Percentiles rank a stretch among this genome's conserved stretches.
Conservation (phyloP, 2,329 filamentous ascomycete species). For the Alternaria gaisen region DNA sequence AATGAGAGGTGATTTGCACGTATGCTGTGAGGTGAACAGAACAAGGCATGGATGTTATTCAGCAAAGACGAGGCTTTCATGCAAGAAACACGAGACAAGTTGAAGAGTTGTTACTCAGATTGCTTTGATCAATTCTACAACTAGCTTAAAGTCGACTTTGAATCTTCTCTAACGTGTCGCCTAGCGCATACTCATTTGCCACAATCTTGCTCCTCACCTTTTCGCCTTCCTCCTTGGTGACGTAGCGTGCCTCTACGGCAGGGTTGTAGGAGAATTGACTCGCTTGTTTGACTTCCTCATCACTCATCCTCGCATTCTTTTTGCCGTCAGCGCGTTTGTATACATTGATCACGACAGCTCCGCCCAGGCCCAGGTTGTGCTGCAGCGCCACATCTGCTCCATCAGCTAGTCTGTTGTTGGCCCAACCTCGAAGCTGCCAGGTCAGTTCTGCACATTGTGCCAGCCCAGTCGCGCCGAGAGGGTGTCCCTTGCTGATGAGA, state of each 20-base stretch:
- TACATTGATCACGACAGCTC: conserved; percentile 87
- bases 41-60: too few species aligned
- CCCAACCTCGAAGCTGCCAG: conserved; percentile 95
- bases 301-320: conserved; percentile 67
- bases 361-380: conserved; percentile 91
- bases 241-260: conserved; percentile 85
- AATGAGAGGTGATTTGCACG: too few species aligned
- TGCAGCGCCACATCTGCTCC: conserved; percentile 78
- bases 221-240: conserved; percentile 78
- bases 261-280: conserved; percentile 88
- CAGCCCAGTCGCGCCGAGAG: conserved; percentile 88
- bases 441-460: conserved; percentile 94
- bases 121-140: background rate
- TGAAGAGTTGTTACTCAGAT: too few species aligned
- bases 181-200: conserved; percentile 74
- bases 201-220: conserved; percentile 74
- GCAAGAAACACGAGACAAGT: too few species aligned
- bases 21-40: too few species aligned
- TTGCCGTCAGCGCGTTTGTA: conserved; percentile 85
- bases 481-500: conserved; percentile 93
- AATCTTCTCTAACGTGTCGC: conserved; percentile 77
- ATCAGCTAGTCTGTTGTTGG: conserved; percentile 80
- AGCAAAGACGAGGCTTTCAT: too few species aligned
- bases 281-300: conserved; percentile 69
- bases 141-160: conserved; percentile 67